These are phyloP conservation scores for Carex scoparia DNA, from an alignment of 176 grass and related monocot species.

Conservation along the genomic window DNA sequence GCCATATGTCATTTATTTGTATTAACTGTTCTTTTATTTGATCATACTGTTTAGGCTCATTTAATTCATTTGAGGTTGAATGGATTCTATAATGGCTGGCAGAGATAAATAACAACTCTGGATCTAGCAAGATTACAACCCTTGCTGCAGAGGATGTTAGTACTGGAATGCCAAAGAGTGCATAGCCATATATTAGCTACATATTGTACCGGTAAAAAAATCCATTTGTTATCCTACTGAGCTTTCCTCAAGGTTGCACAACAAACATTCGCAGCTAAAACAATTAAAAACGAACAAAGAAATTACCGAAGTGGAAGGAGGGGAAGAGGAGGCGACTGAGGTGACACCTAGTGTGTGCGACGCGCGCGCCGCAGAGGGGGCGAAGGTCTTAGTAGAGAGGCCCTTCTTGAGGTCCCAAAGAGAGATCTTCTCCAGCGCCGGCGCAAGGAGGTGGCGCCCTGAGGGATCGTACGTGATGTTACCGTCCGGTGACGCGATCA, in stretches of 20 bases:
- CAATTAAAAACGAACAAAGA: not conserved
- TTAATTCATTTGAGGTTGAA: not conserved
- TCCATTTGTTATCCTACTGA: not conserved
- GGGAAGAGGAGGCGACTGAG: constrained; percentile 45
- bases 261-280: not conserved
- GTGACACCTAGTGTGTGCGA: constrained; percentile 39
- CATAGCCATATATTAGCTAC: not conserved
- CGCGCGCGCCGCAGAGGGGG: constrained; percentile 22
- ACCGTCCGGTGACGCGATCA: constrained; percentile 60
- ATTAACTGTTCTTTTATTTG: not conserved
- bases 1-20: not conserved
- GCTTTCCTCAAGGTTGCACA: not conserved
- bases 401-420: constrained; percentile 94
- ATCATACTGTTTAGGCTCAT: not conserved
- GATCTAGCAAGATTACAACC: not conserved
- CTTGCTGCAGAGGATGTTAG: not conserved
- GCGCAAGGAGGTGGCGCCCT: constrained; percentile 70
- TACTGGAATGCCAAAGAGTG: not conserved
- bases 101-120: not conserved
- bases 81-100: not conserved
- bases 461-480: constrained; percentile 82
- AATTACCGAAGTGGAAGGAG: constrained; percentile 52
- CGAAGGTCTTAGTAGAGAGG: constrained; percentile 48
- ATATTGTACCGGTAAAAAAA: not conserved
- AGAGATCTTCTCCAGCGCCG: constrained; percentile 62